These are phyloP conservation scores for Metarhizium humberi DNA, from an alignment of 2,329 filamentous ascomycete species.

Conservation along the genomic window DNA sequence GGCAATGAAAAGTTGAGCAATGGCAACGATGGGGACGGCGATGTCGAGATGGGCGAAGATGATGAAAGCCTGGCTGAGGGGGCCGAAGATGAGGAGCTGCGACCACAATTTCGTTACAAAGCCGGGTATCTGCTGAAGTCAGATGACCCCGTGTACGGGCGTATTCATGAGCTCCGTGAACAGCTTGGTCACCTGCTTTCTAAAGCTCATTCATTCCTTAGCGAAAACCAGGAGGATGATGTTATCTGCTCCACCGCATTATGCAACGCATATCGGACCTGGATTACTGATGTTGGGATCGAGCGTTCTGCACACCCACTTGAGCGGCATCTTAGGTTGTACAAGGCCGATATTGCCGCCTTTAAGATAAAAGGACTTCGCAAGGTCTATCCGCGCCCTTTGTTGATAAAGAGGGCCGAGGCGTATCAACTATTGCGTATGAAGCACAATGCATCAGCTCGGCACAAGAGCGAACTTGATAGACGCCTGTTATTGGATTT, in stretches of 20 bases:
- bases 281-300: constrained; percentile 96
- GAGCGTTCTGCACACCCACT: constrained; percentile 90
- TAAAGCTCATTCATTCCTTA: constrained; percentile 75
- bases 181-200: constrained; percentile 73
- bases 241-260: constrained; percentile 90
- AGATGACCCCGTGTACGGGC: constrained; percentile 50
- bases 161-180: constrained; percentile 73
- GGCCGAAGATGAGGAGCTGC: constrained; percentile 71
- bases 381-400: constrained; percentile 83
- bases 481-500: constrained; percentile 77
- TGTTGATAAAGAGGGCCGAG: constrained; percentile 88
- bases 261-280: constrained; percentile 86
- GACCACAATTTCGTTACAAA: constrained; percentile 79
- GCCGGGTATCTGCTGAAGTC: constrained; percentile 70
- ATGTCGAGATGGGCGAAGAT: constrained; percentile 34
- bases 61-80: constrained; percentile 52
- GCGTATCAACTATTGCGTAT: constrained; percentile 92
- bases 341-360: constrained; percentile 77
- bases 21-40: constrained; percentile 44
- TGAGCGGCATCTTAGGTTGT: constrained; percentile 75
- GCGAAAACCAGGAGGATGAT: constrained; percentile 81
- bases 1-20: constrained; percentile 33
- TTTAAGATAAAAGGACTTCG: constrained; percentile 92
- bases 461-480: constrained; percentile 84
- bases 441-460: constrained; percentile 82